Percentiles rank a stretch among this genome's conserved stretches.
Evolutionary conservation across 441 rosid species (phyloP).

Genomic region (Macaranga tanarius): DNA sequence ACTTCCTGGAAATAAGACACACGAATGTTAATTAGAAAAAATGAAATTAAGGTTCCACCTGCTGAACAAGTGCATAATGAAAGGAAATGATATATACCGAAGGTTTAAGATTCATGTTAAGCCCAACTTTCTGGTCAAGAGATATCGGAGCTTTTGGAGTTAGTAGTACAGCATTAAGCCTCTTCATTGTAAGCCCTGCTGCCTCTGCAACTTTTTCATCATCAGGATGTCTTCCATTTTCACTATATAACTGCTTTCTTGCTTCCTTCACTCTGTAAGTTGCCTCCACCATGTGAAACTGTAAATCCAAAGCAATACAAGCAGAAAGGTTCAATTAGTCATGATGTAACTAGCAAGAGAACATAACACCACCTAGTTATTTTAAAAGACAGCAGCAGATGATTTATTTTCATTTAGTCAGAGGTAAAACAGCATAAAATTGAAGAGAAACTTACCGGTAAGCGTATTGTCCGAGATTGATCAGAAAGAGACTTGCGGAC

Average conservation of each 20-base stretch:
- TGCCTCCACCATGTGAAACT: conserved; percentile 94
- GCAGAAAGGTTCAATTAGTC: background rate
- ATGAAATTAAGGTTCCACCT: background rate
- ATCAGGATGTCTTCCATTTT: conserved; percentile 69
- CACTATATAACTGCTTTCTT: conserved; percentile 62
- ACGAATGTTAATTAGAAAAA: background rate
- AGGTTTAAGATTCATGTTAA: conserved; percentile 71
- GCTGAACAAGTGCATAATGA: background rate
- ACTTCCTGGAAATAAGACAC: conserved; percentile 55
- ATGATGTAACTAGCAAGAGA: background rate
- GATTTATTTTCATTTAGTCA: background rate
- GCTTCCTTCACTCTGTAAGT: conserved; percentile 87
- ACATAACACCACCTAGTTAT: background rate
- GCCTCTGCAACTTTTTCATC: conserved; percentile 86
- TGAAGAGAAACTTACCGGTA: conserved; percentile 61
- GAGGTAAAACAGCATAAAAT: conserved; percentile 7
- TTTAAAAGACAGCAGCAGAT: background rate
- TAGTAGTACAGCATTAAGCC: conserved; percentile 65
- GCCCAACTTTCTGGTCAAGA: conserved; percentile 80
- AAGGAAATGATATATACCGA: conserved; percentile 43
- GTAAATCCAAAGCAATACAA: conserved; percentile 25
- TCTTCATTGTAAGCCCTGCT: conserved; percentile 83
- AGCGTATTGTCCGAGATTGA: conserved; percentile 77
- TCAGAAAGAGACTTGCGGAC: conserved; percentile 81
- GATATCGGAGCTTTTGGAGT: conserved; percentile 82